Evolutionary conservation across 495 filamentous ascomycete genomes (phyloP), one percentile per base, ranked within the genome.

Genomic region (Podospora fimiseda): DNA sequence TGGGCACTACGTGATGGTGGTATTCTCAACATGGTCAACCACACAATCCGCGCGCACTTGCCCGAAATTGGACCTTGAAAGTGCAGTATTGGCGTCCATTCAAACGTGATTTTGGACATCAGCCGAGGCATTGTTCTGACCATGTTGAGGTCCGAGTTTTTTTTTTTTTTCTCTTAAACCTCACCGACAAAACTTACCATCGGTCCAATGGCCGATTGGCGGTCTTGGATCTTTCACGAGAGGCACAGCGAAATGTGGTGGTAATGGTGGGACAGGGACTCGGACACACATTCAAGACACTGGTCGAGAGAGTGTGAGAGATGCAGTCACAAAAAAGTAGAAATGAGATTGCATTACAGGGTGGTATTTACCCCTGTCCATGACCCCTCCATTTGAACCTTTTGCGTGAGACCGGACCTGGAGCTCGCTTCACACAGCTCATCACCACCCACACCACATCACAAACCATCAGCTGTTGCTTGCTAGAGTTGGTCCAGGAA

Each of bases 291-390:
- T 5, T 13, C 18, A 36, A 44, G 19, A 19, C 39, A 5, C 4
- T n/a, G 13, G 6, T 5, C 4, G 39, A n/a, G 4, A n/a, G 14
- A 57, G 18, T 42, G 37, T 48, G 23, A 44, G 47, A 52, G 23
- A 43, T 48, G 39, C 48, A 42, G 40, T 23, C 41, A 43, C 36
- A 23, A 18, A 36, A 43, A 52, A 43, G 24, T 11, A 37, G 52
- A 14, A 37, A 43, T 30, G 33, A 43, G 53, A 51, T 40, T 47
- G 68, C 67, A 65, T 63, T 66, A 73, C 65, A 70, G 70, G 68
- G 64, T 63, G 72, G 67, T 63, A 69, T 60, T 59, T 58, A 36
- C 59, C 70, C 70, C 65, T 70, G 68, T 68, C 60, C 39, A 18
- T 19, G 48, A 33, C 30, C 36, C 45, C 48, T 58, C 63, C 55